Conservation (phyloP, 495 filamentous ascomycete genomes). For the Xylaria palmicola region DNA sequence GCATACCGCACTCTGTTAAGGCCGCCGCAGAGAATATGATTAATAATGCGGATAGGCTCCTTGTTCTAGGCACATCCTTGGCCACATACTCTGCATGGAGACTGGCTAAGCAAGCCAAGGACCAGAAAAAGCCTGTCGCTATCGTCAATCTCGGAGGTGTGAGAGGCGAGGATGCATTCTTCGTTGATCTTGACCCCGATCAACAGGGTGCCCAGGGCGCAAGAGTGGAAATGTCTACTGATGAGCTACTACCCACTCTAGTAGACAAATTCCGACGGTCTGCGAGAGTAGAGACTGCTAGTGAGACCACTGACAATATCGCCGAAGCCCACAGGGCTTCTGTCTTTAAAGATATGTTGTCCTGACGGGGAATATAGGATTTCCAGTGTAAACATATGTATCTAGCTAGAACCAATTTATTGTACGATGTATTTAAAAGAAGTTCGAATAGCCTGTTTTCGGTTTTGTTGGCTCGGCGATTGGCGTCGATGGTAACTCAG, state of each 20-base stretch:
- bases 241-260: constrained; percentile 53
- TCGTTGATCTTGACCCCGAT: constrained; percentile 47
- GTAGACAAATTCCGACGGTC: constrained; percentile 40
- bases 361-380: constrained; percentile 27
- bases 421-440: constrained; percentile 33
- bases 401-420: constrained; percentile 6
- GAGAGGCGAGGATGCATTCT: constrained; percentile 72
- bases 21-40: constrained; percentile 74
- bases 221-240: constrained; percentile 54
- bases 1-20: constrained; percentile 66
- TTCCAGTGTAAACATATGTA: constrained; percentile 22
- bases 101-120: constrained; percentile 77
- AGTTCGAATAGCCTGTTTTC: constrained; percentile 33
- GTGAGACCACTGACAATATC: constrained; percentile 10
- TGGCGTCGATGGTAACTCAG: neutral
- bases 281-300: constrained; percentile 11
- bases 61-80: constrained; percentile 84
- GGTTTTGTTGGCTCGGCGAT: constrained; percentile 20
- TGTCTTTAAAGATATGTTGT: constrained; percentile 53
- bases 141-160: constrained; percentile 83
- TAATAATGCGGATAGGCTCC: constrained; percentile 67
- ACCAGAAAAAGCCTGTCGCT: constrained; percentile 79
- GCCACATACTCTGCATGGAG: constrained; percentile 96
- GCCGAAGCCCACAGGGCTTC: constrained; percentile 25
- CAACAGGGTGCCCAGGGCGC: constrained; percentile 50